Base-by-base conservation (phyloP, 345 rosid genomes). In the Erysimum cheiranthoides region DNA sequence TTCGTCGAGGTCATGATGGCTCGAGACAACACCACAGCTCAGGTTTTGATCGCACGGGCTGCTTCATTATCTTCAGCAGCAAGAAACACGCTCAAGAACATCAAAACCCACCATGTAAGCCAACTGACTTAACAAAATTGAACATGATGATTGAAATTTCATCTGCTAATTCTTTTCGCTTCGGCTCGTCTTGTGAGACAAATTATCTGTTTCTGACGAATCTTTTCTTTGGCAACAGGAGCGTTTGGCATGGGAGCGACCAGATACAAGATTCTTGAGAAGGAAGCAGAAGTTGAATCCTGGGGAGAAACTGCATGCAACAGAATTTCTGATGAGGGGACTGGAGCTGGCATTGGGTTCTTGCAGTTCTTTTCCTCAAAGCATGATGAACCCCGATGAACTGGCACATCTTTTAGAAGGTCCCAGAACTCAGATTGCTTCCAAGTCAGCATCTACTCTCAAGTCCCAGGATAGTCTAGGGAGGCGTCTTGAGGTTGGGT, bases 161-260 rank as follows among this genome's bases (percentile, higher is more conserved):
- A 46, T 71, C 28, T 35, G 10, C 17, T 71, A 16, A 6, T 8
- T 40, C 5, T 5, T 34, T 62, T 50, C 17, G 6, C 14, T 58
- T 46, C 1, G 27, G 11, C 52, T 12, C 17, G 21, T 36, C 14
- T 12, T 68, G 40, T 68, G 21, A 34, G 6, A 46, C 43, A 32
- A 28, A 64, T 57, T 4, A 77, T 56, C 3, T 71, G 53, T 47
- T 47, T 49, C 68, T 71, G 63, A 64, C 30, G 21, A 56, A 51
- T 51, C 17, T 38, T 5, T 76, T 34, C 14, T 69, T 64, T 16
- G 70, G 71, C 40, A 42, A 78, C 85, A 90, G 96, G 82, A 83
- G 1, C 82, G 82, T 25, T 66, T 83, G 79, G 32, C 39, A 27
- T 86, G 89, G 87, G 96, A 90, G 85, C 68, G 85, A 80, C 89